Evolutionary conservation across 495 filamentous ascomycete species (phyloP), one percentile per base, ranked within the genome.

Genomic region (Astrothelium subdiscretum): DNA sequence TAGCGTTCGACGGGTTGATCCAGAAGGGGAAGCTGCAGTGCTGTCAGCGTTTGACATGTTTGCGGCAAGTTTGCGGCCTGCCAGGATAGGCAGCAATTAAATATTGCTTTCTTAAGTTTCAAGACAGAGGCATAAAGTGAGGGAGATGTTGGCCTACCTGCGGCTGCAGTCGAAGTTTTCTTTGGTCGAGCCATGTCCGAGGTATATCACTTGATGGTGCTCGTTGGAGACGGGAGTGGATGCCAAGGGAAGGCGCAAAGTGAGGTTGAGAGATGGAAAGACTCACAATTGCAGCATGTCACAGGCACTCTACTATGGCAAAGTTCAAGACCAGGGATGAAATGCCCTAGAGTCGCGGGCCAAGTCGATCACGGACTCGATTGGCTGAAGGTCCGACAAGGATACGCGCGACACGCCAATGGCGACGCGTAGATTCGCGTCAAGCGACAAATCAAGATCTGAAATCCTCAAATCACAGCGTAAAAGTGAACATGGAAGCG

Each of bases 1-100:
- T 29, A 69, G 32, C 18, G 31, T 58, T 5, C 67, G 58, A 24
- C 48, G 48, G 29, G 48, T 27, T 5, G 48, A 26, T 54, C 22
- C 5, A 8, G 48, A 27, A 6, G 48, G 29, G 15, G 22, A 5
- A 20, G 5, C 48, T 54, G 48, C 12, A 54, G 20, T 20, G 48
- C 3, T 29, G 12, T 27, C 48, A 29, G 48, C 48, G 24, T 29
- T 54, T 54, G 48, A 26, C 11, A 8, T 24, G 48, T 11, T 11
- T 29, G 22, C 20, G 24, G 15, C 11, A 11, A 20, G 48, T 54
- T 54, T 54, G 48, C 48, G 26, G 0, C 22, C 22, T 54, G 24
- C 42, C 8, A 29, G 48, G 24, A 15, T 26, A 5, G 15, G 8
- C 2, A 29, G 24, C 48, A 29, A 29, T 54, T 15, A 40, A 15